A percentile compares a stretch with the other conserved stretches of the same genome.
These are phyloP conservation scores for Sextonia rubra DNA, from an alignment of 164 flowering plant genomes.

Conservation along the genomic window DNA sequence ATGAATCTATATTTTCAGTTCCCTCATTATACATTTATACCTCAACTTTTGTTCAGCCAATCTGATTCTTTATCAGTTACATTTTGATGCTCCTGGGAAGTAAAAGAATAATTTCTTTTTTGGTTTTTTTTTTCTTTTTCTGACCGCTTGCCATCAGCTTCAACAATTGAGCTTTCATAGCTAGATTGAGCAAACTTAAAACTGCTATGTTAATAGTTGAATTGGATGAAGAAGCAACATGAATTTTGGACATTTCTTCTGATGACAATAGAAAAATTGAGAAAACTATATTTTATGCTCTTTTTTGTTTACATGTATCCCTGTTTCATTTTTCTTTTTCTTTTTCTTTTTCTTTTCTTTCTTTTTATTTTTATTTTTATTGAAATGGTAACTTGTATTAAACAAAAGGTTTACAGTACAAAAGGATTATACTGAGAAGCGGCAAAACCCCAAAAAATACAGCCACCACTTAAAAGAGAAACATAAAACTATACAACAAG, in stretches of 20 bases:
- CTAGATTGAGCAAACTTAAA: not conserved
- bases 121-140: not conserved
- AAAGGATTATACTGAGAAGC: not conserved
- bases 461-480: no score
- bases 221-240: not conserved
- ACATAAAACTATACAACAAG: no score
- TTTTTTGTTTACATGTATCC: not conserved
- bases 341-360: not conserved
- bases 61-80: not conserved
- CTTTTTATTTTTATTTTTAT: not conserved
- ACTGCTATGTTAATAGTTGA: not conserved
- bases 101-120: not conserved
- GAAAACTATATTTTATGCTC: not conserved
- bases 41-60: not conserved
- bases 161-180: not conserved
- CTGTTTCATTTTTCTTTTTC: not conserved
- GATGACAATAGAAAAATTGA: not conserved
- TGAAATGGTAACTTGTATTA: not conserved
- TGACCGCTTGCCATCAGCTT: not conserved
- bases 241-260: not conserved
- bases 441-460: not conserved
- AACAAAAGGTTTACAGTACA: not conserved
- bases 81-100: no score
- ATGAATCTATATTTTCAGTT: not conserved
- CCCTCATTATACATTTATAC: not conserved